phyloP scores from a whole-genome alignment of 306 rosid species.

The Prunus davidiana region DNA sequence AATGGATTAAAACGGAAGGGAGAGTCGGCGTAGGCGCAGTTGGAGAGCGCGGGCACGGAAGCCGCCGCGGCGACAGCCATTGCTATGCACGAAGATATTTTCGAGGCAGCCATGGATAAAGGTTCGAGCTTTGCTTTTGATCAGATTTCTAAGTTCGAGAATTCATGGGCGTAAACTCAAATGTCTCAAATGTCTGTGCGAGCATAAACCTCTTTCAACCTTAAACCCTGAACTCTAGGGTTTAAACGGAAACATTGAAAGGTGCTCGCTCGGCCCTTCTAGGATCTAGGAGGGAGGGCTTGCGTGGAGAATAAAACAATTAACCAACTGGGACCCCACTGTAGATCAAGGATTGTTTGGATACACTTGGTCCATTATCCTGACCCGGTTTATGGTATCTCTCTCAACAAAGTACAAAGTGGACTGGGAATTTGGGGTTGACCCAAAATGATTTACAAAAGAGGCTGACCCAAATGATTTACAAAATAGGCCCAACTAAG shows the following conservation, averaged over 20 bases:
- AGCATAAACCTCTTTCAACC: neutral
- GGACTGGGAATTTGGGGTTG: neutral
- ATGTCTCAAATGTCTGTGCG: neutral
- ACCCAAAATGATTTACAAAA: neutral
- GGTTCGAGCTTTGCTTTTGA: slow-evolving; percentile 15
- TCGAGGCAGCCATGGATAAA: slow-evolving; percentile 62
- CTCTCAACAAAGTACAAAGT: neutral
- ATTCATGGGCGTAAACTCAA: neutral
- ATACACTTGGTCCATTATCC: neutral
- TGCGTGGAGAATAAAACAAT: slow-evolving; percentile 12
- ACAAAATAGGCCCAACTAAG: neutral
- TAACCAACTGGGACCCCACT: neutral
- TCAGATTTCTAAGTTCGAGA: slow-evolving; percentile 1
- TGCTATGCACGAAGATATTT: slow-evolving; percentile 60
- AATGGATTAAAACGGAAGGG: slow-evolving; percentile 56
- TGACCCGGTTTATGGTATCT: neutral
- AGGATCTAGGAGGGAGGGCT: neutral
- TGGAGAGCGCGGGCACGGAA: slow-evolving; percentile 47
- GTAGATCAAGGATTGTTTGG: neutral
- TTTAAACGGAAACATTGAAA: slow-evolving; percentile 35
- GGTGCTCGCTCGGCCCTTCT: neutral
- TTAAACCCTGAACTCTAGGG: slow-evolving; percentile 35
- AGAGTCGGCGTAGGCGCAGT: slow-evolving; percentile 57
- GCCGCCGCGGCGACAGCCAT: slow-evolving; percentile 74
- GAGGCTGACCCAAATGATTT: neutral